Evolutionary conservation across 352 stramenopile species (phyloP), one percentile per base, ranked within the genome.

Genomic region (Elongisporangium undulatum): DNA sequence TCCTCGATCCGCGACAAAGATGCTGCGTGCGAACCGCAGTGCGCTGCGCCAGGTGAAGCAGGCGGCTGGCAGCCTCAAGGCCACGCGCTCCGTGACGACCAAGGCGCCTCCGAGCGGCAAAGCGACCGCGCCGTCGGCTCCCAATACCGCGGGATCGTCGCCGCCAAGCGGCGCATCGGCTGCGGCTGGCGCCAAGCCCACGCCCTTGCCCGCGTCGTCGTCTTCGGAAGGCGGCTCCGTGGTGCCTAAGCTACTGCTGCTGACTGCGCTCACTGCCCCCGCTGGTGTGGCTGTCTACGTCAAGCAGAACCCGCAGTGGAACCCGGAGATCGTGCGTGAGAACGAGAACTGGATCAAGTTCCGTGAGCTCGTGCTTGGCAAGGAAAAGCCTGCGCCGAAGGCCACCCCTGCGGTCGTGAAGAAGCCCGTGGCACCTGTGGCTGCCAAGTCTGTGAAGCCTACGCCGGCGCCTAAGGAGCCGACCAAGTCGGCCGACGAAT

Each of bases 261-360:
- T 88, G 5, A 70, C 74, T 1, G 62, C 71, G 51, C 67, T 94
- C 29, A 81, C 76, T 17, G 63, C 73, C 19, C 79, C 85, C 6
- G 75, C 70, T 2, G 82, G 68, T 21, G 72, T 68, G 10, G 79
- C 76, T 1, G 72, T 89, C 61, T 94, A 92, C 61, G 66, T 92
- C 20, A 84, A 85, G 54, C 72, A 90, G 67, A 89, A 94, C 67
- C 85, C 82, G 38, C 55, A 86, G 48, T 94, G 84, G 79, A 94
- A 94, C 65, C 85, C 85, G 21, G 67, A 75, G 20, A 38, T 68
- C 49, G 64, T 94, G 39, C 71, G 73, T 41, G 71, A 82, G 38
- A 77, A 93, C 59, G 68, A 72, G 41, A 77, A 78, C 24, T 93
- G 82, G 78, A 66, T 87, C 55, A 77, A 82, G 63, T 91, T 93